A percentile compares a stretch with the other conserved stretches of the same genome.
These are phyloP conservation scores for Diutina rugosa DNA, from an alignment of 1,139 yeast genomes.

Conservation along the genomic window DNA sequence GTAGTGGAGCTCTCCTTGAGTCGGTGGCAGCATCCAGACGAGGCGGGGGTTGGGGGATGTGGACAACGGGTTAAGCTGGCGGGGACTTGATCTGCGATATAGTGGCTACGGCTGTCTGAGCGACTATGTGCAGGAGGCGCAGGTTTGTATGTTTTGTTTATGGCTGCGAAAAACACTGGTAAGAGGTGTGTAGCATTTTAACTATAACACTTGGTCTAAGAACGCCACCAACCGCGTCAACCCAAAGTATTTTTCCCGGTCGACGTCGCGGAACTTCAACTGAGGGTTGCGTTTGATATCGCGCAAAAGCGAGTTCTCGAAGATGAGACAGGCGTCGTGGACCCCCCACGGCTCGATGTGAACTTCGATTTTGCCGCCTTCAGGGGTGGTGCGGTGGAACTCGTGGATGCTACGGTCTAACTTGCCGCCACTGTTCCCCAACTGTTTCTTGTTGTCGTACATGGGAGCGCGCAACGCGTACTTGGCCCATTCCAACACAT, in stretches of 20 bases:
- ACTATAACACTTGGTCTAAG: constrained; percentile 4
- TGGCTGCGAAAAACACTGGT: neutral
- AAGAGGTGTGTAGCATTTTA: neutral
- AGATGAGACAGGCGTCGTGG: constrained; percentile 24
- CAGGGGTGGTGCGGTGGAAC: neutral
- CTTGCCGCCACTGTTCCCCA: neutral
- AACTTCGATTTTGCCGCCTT: constrained; percentile 4
- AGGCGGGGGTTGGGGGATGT: neutral
- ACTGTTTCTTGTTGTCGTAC: constrained; percentile 9
- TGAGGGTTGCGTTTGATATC: constrained; percentile 4
- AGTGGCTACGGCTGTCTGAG: too few relatives aligned
- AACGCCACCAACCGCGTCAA: constrained; percentile 6
- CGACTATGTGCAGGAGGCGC: neutral
- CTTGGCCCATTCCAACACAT: constrained; percentile 22
- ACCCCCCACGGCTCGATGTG: constrained; percentile 33
- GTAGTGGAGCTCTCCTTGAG: neutral
- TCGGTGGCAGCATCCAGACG: neutral
- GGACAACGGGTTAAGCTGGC: neutral
- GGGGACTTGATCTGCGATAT: neutral
- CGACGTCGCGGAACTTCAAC: constrained; percentile 7
- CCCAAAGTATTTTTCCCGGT: constrained; percentile 7
- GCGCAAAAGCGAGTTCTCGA: constrained; percentile 14
- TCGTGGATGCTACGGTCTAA: neutral
- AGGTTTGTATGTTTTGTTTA: too few relatives aligned
- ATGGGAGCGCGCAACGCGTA: constrained; percentile 19